A percentile compares a stretch with the other conserved stretches of the same genome.
phyloP scores from a whole-genome alignment of 345 rosid genomes.

The Salix arbutifolia region DNA sequence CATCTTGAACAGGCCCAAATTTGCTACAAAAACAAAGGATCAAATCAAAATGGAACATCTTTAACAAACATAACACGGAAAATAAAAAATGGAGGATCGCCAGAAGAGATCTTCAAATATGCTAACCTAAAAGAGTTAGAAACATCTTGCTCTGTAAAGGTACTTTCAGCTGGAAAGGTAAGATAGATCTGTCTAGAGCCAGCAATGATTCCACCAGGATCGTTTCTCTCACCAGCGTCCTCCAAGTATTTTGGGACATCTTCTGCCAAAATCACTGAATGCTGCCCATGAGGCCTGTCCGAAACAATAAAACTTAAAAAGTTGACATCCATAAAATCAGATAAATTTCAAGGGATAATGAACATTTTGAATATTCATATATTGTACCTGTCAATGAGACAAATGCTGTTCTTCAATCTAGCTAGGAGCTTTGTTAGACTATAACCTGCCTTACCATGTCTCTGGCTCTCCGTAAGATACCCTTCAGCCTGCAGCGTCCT shows the following conservation, averaged over 20 bases:
- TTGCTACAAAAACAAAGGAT: slow-evolving; percentile 38
- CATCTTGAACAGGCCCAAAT: slow-evolving; percentile 89
- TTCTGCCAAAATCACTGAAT: slow-evolving; percentile 77
- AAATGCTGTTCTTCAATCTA: slow-evolving; percentile 72
- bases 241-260: slow-evolving; percentile 67
- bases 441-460: slow-evolving; percentile 94
- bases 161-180: slow-evolving; percentile 91
- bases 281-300: slow-evolving; percentile 94
- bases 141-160: slow-evolving; percentile 79
- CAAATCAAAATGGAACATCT: not conserved
- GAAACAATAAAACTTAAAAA: not conserved
- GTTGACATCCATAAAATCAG: not conserved
- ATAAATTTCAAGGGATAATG: not conserved
- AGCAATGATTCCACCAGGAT: slow-evolving; percentile 52
- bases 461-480: slow-evolving; percentile 92
- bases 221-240: slow-evolving; percentile 45
- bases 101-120: not conserved
- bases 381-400: slow-evolving; percentile 75
- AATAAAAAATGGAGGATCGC: not conserved
- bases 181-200: slow-evolving; percentile 89
- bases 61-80: not conserved
- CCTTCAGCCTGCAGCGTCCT: slow-evolving; percentile 92
- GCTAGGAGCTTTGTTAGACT: slow-evolving; percentile 93
- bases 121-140: slow-evolving; percentile 68
- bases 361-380: not conserved